These are phyloP conservation scores for Fusarium buxicola DNA, from an alignment of 2,329 filamentous ascomycete species.

Conservation along the genomic window DNA sequence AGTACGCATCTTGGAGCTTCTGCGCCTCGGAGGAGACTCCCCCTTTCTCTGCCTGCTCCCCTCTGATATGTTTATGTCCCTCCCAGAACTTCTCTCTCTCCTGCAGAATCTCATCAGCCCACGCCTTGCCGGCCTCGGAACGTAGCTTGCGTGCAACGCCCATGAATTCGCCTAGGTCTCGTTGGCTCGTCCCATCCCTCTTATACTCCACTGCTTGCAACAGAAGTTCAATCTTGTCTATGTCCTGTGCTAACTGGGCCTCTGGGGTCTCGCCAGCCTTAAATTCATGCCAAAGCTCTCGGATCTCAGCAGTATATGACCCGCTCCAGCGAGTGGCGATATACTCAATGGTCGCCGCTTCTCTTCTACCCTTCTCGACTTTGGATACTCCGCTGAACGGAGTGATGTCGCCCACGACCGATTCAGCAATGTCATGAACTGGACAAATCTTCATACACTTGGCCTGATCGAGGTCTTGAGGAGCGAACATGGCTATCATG, in stretches of 20 bases:
- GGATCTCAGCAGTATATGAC: constrained; percentile 73
- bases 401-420: constrained; percentile 96
- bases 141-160: constrained; percentile 79
- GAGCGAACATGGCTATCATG: constrained; percentile 91
- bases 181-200: constrained; percentile 69
- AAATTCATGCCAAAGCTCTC: constrained; percentile 92
- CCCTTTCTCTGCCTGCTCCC: constrained; percentile 56
- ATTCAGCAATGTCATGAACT: constrained; percentile 97
- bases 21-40: constrained; percentile 50
- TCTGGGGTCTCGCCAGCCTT: constrained; percentile 87
- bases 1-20: constrained; percentile 36
- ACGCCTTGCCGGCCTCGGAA: constrained; percentile 81
- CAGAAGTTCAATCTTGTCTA: constrained; percentile 96
- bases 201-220: constrained; percentile 98
- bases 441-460: constrained; percentile 96
- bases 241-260: constrained; percentile 90
- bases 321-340: constrained; percentile 79
- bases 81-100: constrained; percentile 83
- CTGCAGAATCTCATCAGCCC: constrained; percentile 79
- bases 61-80: constrained; percentile 58
- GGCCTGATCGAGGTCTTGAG: constrained; percentile 76
- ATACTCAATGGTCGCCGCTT: constrained; percentile 91
- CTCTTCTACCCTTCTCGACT: constrained; percentile 86
- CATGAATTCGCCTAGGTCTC: constrained; percentile 88
- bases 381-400: constrained; percentile 90